phyloP scores from a whole-genome alignment of 768 basidiomycete genomes.

The Hydnomerulius pinastri region DNA sequence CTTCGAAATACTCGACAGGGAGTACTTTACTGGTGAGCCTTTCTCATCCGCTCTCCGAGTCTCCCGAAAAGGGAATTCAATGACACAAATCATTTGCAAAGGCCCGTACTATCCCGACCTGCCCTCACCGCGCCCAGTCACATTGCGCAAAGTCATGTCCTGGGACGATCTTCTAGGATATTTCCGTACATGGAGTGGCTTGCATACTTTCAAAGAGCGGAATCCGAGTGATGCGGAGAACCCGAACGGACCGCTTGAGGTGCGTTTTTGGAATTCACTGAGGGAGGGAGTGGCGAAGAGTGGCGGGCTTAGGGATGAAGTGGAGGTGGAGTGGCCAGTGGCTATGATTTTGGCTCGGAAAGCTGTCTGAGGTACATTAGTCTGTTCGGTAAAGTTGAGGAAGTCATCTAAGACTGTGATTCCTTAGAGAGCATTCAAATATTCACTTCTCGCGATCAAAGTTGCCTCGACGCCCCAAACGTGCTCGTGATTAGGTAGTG shows the following conservation, averaged over 20 bases:
- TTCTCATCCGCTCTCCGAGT: background rate
- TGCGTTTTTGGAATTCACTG: constrained; percentile 61
- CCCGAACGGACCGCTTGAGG: constrained; percentile 61
- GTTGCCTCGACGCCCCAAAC: too few relatives aligned
- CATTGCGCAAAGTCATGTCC: constrained; percentile 59
- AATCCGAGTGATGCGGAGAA: constrained; percentile 55
- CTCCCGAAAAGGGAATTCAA: background rate
- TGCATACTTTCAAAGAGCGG: constrained; percentile 65
- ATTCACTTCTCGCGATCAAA: too few relatives aligned
- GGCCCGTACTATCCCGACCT: constrained; percentile 45
- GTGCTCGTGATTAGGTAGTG: too few relatives aligned
- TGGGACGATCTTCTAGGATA: constrained; percentile 71
- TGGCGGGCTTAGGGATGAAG: constrained; percentile 20
- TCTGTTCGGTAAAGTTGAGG: too few relatives aligned
- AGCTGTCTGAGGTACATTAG: background rate
- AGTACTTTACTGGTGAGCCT: constrained; percentile 58
- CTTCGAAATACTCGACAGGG: constrained; percentile 47
- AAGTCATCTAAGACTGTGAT: too few relatives aligned
- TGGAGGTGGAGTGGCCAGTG: constrained; percentile 45
- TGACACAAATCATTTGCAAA: too few relatives aligned
- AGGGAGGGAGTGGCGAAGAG: constrained; percentile 38
- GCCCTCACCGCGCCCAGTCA: constrained; percentile 38
- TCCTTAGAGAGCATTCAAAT: too few relatives aligned
- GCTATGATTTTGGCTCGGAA: constrained; percentile 27
- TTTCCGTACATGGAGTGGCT: constrained; percentile 68